These are phyloP conservation scores for Aspergillus nidulans DNA, from an alignment of 495 filamentous ascomycete species.

Conservation along the genomic window DNA sequence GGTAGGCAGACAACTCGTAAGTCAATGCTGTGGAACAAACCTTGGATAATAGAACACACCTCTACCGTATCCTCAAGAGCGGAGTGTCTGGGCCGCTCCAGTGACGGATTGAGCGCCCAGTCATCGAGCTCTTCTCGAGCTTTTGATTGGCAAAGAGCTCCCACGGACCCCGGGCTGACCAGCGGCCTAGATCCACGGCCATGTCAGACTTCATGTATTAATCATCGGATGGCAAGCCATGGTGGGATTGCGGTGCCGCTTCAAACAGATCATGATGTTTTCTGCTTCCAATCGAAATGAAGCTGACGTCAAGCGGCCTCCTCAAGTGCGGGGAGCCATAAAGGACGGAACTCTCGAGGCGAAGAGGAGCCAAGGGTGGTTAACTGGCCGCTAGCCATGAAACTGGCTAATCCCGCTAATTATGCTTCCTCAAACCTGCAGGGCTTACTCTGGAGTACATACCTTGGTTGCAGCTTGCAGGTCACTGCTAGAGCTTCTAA, in stretches of 20 bases:
- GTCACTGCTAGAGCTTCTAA: not conserved
- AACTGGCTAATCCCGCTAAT: not conserved
- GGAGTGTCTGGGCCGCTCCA: not conserved
- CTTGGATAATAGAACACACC: not conserved
- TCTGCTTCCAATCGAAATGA: not conserved
- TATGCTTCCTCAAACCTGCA: not conserved
- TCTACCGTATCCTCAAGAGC: not conserved
- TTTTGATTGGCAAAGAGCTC: conserved; percentile 3
- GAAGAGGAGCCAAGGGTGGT: not conserved
- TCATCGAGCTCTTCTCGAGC: not conserved
- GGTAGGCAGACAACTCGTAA: conserved; percentile 1
- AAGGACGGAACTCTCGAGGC: not conserved
- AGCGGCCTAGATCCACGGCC: not conserved
- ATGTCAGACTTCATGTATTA: not conserved
- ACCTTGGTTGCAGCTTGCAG: not conserved
- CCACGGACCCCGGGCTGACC: not conserved
- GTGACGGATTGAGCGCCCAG: not conserved
- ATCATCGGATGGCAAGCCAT: not conserved
- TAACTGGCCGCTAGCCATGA: not conserved
- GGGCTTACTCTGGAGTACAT: not conserved
- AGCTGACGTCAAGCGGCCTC: conserved; percentile 11
- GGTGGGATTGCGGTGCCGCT: not conserved
- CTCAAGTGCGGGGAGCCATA: conserved; percentile 1
- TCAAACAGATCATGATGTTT: conserved; percentile 6
- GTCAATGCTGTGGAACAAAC: conserved; percentile 4